phyloP scores from a whole-genome alignment of 1,284 basidiomycete species.

The Xanthoconium separans region DNA sequence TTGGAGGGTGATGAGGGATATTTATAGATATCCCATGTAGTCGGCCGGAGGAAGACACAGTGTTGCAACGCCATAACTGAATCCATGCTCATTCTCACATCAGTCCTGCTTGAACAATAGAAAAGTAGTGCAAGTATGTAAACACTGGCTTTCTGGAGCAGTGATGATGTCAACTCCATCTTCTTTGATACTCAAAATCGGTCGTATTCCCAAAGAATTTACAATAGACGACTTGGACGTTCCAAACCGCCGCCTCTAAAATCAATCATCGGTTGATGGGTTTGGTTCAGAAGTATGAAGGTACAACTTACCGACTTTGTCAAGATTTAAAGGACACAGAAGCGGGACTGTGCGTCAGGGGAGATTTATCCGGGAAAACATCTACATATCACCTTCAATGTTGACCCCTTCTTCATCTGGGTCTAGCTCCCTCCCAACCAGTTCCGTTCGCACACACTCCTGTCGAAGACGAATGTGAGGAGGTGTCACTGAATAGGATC shows the following conservation, averaged over 20 bases:
- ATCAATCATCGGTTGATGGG: conserved; percentile 94
- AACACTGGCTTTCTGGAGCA: no score
- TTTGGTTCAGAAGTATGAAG: conserved; percentile 99
- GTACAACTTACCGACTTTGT: conserved; percentile 98
- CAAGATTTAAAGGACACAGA: no score
- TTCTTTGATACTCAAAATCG: no score
- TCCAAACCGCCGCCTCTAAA: conserved; percentile 97
- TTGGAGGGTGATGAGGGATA: no score
- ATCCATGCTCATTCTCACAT: no score
- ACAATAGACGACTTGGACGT: conserved; percentile 98
- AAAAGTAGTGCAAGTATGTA: no score
- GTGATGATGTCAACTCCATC: no score
- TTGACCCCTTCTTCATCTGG: conserved; percentile 53
- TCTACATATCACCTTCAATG: conserved; percentile 44
- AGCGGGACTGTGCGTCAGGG: no score
- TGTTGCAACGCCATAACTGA: no score
- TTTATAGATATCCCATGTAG: no score
- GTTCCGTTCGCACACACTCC: conserved; percentile 41
- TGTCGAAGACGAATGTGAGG: conserved; percentile 83
- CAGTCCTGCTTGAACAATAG: no score
- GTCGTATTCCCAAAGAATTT: conserved; percentile 66
- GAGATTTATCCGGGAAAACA: conserved; percentile 94
- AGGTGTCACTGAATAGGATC: conserved; percentile 92
- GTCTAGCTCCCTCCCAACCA: conserved; percentile 53
- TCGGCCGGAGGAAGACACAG: no score